A percentile compares a stretch with the other conserved stretches of the same genome.
Conservation (phyloP, 2,329 filamentous ascomycete species). For the Aspergillus sp. region DNA sequence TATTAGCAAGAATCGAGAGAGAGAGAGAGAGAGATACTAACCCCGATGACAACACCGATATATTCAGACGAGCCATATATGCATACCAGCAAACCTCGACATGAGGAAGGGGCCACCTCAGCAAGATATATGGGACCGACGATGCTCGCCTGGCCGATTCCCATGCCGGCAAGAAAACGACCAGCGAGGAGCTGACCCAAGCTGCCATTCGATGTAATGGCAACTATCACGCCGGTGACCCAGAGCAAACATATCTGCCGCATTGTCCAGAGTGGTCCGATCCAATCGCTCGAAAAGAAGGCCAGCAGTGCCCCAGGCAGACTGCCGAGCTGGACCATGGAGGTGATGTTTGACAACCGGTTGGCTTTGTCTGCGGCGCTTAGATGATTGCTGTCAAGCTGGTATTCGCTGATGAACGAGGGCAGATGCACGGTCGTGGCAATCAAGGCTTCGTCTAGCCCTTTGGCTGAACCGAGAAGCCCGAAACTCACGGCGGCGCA, state of each 20-base stretch:
- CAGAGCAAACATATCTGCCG: constrained; percentile 23
- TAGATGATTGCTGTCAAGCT: neutral
- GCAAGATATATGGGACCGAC: constrained; percentile 88
- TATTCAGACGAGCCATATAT: constrained; percentile 16
- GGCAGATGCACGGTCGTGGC: constrained; percentile 20
- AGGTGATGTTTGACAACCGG: constrained; percentile 35
- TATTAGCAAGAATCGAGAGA: constrained; percentile 7
- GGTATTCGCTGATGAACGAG: constrained; percentile 20
- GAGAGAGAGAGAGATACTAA: neutral
- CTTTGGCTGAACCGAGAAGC: constrained; percentile 11
- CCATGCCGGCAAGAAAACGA: constrained; percentile 33
- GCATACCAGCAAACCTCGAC: neutral
- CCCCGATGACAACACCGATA: neutral
- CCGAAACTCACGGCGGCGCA: constrained; percentile 5
- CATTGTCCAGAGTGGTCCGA: constrained; percentile 28
- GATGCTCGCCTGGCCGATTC: constrained; percentile 62
- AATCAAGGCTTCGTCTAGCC: constrained; percentile 24
- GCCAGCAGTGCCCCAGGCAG: constrained; percentile 36
- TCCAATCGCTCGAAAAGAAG: constrained; percentile 27
- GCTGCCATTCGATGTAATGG: constrained; percentile 32
- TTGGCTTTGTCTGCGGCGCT: neutral
- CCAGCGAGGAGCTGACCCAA: constrained; percentile 30
- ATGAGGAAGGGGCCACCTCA: constrained; percentile 68
- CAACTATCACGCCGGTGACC: constrained; percentile 28
- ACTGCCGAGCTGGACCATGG: constrained; percentile 43